Percentiles rank a stretch among this genome's conserved stretches.
phyloP scores from a whole-genome alignment of 1,284 basidiomycete species.

The Apiotrichum laibachii region DNA sequence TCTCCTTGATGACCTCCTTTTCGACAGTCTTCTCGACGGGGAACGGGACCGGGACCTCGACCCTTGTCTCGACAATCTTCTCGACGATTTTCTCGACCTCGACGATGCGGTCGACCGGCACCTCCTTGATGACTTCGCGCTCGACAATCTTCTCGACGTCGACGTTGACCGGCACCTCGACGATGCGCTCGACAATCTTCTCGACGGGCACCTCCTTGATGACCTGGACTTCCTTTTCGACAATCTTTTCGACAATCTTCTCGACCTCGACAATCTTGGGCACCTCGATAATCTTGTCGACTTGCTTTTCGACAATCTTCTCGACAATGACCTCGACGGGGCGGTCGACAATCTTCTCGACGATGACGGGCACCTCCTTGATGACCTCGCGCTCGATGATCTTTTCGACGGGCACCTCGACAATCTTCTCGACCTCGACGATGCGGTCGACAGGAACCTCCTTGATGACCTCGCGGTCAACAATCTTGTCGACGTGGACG shows the following conservation, averaged over 20 bases:
- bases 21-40: constrained; percentile 34
- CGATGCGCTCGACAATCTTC: constrained; percentile 50
- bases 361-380: constrained; percentile 33
- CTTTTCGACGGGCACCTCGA: constrained; percentile 37
- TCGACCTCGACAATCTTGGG: constrained; percentile 30
- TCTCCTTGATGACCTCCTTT: constrained; percentile 30
- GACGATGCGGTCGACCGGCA: constrained; percentile 43
- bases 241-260: constrained; percentile 33
- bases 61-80: constrained; percentile 41
- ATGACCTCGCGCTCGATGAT: constrained; percentile 33
- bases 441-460: constrained; percentile 44
- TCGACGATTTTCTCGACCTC: constrained; percentile 48
- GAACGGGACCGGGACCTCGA: constrained; percentile 41
- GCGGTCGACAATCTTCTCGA: constrained; percentile 46
- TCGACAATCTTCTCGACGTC: constrained; percentile 39
- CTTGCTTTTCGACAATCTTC: constrained; percentile 45
- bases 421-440: constrained; percentile 44
- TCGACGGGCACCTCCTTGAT: constrained; percentile 46
- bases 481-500: constrained; percentile 43
- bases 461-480: constrained; percentile 28
- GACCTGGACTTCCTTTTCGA: constrained; percentile 45
- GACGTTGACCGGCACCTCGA: constrained; percentile 30
- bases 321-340: constrained; percentile 43
- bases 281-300: constrained; percentile 42
- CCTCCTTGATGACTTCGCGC: constrained; percentile 41